Conservation (phyloP, 306 rosid species). For the Hippophae tibetana region DNA sequence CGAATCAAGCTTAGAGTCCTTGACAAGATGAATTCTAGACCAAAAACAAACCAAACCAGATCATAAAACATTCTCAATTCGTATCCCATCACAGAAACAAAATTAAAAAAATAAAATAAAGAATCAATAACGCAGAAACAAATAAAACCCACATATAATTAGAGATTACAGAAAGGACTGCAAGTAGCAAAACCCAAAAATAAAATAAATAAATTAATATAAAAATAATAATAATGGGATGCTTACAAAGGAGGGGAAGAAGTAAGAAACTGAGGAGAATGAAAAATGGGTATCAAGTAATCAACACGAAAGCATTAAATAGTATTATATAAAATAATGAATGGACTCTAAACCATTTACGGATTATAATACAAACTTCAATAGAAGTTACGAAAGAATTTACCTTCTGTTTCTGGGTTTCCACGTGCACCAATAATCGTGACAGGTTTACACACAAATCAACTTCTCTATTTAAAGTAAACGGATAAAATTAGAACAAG, state of each 20-base stretch:
- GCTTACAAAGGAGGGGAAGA: slow-evolving; percentile 30
- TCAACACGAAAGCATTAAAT: slow-evolving; percentile 24
- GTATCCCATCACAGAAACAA: slow-evolving; percentile 1
- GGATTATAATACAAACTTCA: slow-evolving; percentile 18
- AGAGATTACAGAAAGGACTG: slow-evolving; percentile 23
- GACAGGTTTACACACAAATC: slow-evolving; percentile 24
- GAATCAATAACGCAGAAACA: slow-evolving; percentile 14
- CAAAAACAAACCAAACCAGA: slow-evolving; percentile 35
- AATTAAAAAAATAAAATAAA: slow-evolving; percentile 19
- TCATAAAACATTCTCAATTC: slow-evolving; percentile 35
- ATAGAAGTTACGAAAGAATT: slow-evolving; percentile 26
- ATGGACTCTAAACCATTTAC: slow-evolving; percentile 18
- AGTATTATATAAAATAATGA: slow-evolving; percentile 12
- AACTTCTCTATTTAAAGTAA: slow-evolving; percentile 17
- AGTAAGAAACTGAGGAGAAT: slow-evolving; percentile 43
- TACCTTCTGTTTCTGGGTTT: slow-evolving; percentile 32
- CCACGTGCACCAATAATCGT: slow-evolving; percentile 56
- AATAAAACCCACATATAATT: slow-evolving; percentile 19
- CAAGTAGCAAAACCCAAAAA: slow-evolving; percentile 17
- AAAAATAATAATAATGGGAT: slow-evolving; percentile 5
- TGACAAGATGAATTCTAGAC: slow-evolving; percentile 11
- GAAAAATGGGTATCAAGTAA: slow-evolving; percentile 26
- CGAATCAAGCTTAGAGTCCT: slow-evolving; percentile 15
- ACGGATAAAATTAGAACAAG: slow-evolving; percentile 6
- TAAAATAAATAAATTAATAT: background rate